Conservation (phyloP, 441 rosid genomes). For the Monsonia emarginata region DNA sequence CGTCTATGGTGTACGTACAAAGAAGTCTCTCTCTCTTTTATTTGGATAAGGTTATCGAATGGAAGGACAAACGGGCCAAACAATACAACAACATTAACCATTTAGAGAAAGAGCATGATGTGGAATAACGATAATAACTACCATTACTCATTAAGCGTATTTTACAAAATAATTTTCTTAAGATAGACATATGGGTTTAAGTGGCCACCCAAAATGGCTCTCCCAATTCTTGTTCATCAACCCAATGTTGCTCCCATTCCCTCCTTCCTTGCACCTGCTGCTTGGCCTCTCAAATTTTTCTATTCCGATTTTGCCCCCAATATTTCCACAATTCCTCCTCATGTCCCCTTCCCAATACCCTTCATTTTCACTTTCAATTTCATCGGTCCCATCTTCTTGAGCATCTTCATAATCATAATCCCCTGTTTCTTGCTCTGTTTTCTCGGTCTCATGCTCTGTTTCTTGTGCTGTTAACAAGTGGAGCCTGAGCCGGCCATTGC, state of each 20-base stretch:
- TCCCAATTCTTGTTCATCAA: conserved; percentile 18
- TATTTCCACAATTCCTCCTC: conserved; percentile 12
- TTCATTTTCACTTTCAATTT: conserved; percentile 5
- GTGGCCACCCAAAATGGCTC: conserved; percentile 1
- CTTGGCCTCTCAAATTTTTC: conserved; percentile 24
- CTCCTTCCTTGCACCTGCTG: conserved; percentile 42
- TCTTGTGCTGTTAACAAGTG: conserved; percentile 20
- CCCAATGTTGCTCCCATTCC: conserved; percentile 29
- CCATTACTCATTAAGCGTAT: conserved; percentile 1
- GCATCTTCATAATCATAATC: conserved; percentile 7
- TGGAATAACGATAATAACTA: background rate
- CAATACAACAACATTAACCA: too few relatives aligned
- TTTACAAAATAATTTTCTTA: background rate
- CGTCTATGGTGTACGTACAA: too few relatives aligned
- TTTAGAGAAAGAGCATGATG: background rate
- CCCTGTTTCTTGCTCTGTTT: conserved; percentile 11
- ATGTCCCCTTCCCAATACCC: conserved; percentile 1
- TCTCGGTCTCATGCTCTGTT: conserved; percentile 9
- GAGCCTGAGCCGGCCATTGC: conserved; percentile 48
- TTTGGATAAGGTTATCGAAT: too few relatives aligned
- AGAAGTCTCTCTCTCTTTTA: too few relatives aligned
- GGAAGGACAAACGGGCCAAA: too few relatives aligned
- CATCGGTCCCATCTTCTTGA: conserved; percentile 13
- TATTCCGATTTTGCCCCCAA: conserved; percentile 34
- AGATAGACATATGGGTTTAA: background rate